Percentiles rank a stretch among this genome's conserved stretches.
Evolutionary conservation across 345 rosid species (phyloP).

Genomic region (Eucalyptus pauciflora): DNA sequence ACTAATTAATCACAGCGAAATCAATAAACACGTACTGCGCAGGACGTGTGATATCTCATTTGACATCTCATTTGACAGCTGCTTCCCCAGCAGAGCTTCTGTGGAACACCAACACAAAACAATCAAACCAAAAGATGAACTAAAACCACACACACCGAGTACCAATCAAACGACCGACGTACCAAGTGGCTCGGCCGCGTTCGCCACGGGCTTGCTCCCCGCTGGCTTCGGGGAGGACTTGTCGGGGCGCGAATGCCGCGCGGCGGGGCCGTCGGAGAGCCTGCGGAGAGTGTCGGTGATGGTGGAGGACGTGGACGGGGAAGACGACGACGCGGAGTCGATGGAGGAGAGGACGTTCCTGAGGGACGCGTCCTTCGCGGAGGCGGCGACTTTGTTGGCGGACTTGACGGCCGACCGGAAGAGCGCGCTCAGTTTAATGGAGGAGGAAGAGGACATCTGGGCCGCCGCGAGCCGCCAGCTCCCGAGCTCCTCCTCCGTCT

Average conservation of each 20-base stretch:
- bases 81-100: neutral
- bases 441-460: slow-evolving; percentile 13
- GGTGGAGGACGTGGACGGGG: neutral
- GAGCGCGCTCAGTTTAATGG: slow-evolving; percentile 5
- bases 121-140: neutral
- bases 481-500: neutral
- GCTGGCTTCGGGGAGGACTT: neutral
- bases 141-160: neutral
- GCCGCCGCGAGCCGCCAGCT: neutral
- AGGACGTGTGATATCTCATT: slow-evolving; percentile 8
- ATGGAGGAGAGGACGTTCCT: neutral
- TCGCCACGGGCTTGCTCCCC: neutral
- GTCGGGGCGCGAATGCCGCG: neutral
- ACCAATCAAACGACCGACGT: neutral
- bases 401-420: neutral
- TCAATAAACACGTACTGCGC: slow-evolving; percentile 4
- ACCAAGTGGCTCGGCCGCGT: slow-evolving; percentile 7
- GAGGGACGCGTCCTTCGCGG: neutral
- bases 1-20: neutral
- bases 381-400: neutral
- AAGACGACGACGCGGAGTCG: neutral
- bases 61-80: neutral
- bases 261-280: neutral
- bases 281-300: neutral
- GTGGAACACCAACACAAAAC: neutral